Conservation (phyloP, 2,329 filamentous ascomycete genomes). For the Calonectria naviculata region DNA sequence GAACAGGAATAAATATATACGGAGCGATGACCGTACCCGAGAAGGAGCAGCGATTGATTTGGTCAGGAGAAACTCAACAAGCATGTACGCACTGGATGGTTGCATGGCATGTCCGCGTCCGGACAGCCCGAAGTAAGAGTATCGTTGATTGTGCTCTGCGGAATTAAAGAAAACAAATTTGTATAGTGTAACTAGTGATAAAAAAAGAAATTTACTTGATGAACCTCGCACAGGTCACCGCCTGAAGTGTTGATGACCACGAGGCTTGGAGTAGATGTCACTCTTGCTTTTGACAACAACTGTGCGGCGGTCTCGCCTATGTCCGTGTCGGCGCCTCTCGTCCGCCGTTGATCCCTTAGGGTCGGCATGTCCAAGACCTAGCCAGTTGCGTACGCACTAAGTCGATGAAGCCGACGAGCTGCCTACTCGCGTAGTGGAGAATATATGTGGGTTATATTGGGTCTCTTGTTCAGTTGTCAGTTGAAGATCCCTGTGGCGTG, state of each 20-base stretch:
- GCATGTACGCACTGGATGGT: not conserved
- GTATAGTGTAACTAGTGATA: conserved; percentile 5
- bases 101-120: not conserved
- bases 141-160: not conserved
- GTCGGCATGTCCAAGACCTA: not conserved
- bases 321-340: not conserved
- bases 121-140: not conserved
- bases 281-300: not conserved
- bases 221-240: not conserved
- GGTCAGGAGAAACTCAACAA: not conserved
- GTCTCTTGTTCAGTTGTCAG: not conserved
- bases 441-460: not conserved
- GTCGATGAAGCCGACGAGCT: not conserved
- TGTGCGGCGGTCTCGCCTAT: not conserved
- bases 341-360: not conserved
- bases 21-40: conserved; percentile 3
- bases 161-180: conserved; percentile 13
- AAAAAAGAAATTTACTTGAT: not conserved
- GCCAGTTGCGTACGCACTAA: not conserved
- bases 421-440: not conserved
- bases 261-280: not conserved
- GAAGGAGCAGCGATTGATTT: conserved; percentile 2
- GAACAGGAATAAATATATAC: conserved; percentile 52
- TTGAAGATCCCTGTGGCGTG: not conserved
- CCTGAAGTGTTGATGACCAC: not conserved